Conservation (phyloP, 352 stramenopile genomes). For the Pythium myriotylum region DNA sequence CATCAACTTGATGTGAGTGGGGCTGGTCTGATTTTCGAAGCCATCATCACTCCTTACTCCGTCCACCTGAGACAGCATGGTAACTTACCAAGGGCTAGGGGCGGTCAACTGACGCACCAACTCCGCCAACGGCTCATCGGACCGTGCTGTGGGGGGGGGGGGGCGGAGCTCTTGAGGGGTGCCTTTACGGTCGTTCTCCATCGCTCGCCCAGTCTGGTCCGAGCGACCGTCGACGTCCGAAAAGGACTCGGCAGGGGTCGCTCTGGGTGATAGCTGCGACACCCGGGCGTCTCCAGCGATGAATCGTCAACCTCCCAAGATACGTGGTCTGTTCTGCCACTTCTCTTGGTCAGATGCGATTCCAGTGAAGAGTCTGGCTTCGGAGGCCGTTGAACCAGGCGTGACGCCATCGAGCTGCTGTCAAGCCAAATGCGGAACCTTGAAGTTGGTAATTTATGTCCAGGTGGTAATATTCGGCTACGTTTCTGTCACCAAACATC, state of each 20-base stretch:
- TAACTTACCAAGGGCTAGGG: not conserved
- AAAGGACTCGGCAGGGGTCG: no score
- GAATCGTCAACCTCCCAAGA: no score
- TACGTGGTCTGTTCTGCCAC: no score
- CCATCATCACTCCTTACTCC: constrained; percentile 7
- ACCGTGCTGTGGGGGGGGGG: no score
- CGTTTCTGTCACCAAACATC: constrained; percentile 2
- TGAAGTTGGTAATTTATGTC: constrained; percentile 6
- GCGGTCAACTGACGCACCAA: no score
- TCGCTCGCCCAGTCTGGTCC: no score
- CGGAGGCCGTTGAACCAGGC: constrained; percentile 2
- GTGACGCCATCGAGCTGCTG: not conserved
- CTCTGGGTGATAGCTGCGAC: no score
- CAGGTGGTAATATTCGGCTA: not conserved
- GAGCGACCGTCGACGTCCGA: no score
- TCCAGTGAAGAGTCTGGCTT: not conserved
- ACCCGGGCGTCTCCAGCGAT: no score
- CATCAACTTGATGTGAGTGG: constrained; percentile 7
- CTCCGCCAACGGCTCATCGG: no score
- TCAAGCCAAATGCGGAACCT: not conserved
- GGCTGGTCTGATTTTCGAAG: constrained; percentile 28
- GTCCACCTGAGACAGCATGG: constrained; percentile 8
- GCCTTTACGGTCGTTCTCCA: no score
- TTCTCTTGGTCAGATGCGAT: not conserved
- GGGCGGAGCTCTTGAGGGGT: not conserved